Percentiles rank a stretch among this genome's conserved stretches.
Conservation (phyloP, 176 grass and related monocot genomes). For the Eragrostis curvula region DNA sequence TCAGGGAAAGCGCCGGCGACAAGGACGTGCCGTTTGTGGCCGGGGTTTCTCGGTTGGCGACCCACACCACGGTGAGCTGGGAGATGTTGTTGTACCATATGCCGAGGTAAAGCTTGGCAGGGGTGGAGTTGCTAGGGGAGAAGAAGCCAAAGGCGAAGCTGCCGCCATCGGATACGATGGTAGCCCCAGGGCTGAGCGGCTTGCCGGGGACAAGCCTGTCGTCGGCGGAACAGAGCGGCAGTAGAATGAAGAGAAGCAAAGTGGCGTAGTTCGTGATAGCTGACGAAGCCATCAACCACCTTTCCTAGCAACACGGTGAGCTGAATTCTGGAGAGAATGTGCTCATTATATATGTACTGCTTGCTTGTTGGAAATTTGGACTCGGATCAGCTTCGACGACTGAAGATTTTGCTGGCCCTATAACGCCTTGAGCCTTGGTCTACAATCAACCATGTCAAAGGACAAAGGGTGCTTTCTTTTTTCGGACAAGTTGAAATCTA, state of each 20-base stretch:
- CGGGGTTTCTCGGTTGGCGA: slow-evolving; percentile 9
- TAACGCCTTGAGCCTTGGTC: neutral
- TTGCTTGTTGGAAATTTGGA: neutral
- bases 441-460: neutral
- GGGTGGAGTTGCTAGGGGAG: slow-evolving; percentile 4
- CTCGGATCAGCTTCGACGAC: neutral
- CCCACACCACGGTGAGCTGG: slow-evolving; percentile 23
- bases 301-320: neutral
- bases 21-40: neutral
- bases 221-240: neutral
- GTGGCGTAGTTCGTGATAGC: neutral
- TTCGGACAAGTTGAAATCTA: too few species aligned
- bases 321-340: neutral
- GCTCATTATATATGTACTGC: too few species aligned
- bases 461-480: neutral
- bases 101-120: slow-evolving; percentile 7
- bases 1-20: neutral
- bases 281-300: neutral
- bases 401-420: neutral
- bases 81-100: slow-evolving; percentile 44
- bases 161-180: slow-evolving; percentile 22
- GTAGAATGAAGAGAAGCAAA: neutral
- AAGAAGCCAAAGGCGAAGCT: slow-evolving; percentile 40
- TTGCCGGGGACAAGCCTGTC: slow-evolving; percentile 23
- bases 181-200: neutral